Evolutionary conservation across 768 basidiomycete species (phyloP), one percentile per base, ranked within the genome.

Genomic region (Termitomyces heimii): DNA sequence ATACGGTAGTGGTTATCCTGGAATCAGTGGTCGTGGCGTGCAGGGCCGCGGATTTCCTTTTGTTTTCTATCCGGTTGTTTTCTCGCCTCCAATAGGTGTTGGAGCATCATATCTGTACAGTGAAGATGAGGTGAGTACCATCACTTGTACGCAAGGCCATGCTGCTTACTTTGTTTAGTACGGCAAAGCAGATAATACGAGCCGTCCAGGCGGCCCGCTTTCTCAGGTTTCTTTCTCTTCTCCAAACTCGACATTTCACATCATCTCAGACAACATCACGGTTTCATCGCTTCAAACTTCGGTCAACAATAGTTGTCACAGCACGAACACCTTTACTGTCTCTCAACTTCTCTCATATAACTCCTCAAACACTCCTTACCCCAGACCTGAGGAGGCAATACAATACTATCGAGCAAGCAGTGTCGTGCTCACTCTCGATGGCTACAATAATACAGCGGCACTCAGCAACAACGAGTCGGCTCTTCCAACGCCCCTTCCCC

Each of bases 401-500:
- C 81, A 87, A 56, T 88, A 87, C 66, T 88, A 84, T 63, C 82
- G 86, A 32, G 79, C 83, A 3, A 83, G 82, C 62, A 84, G 78
- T 55, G 75, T 84, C 40, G 80, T 76, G 3, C 73, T 88, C n/a
- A 78, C 82, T 3, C 70, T 87, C 4, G 81, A 88, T 50, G 82
- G 82, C 0, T 87, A 87, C 64, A 86, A 87, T 62, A 80, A 87
- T 59, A 81, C 83, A 0, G 81, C 76, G 12, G 78, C 47, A 8
- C 31, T 48, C 47, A 22, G 47, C 31, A 22, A 22, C 13, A 48
- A 34, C 22, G 31, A 20, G 22, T 48, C 47, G 7, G 47, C 47
- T 20, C 31, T 28, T 32, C 47, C 47, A 8, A 3, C 14, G 20
- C 31, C 47, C 22, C 47, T 48, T 32, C 47, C 47, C 20, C 12